These are phyloP conservation scores for Lathyrus tuberosus DNA, from an alignment of 306 rosid genomes.

Conservation along the genomic window DNA sequence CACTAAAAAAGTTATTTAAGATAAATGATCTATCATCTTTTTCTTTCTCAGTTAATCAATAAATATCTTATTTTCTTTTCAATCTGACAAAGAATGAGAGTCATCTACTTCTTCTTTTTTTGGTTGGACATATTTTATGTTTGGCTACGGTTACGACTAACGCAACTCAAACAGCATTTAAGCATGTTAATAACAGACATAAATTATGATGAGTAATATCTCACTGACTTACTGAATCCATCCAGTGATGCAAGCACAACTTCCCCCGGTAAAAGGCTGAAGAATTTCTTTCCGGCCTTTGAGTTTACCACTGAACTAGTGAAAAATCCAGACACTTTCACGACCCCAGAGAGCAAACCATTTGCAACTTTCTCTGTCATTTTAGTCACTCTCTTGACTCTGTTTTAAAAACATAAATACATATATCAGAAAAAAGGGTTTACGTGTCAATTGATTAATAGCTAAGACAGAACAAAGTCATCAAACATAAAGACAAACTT, in stretches of 20 bases:
- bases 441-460: constrained; percentile 6
- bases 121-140: constrained; percentile 22
- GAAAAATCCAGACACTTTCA: constrained; percentile 78
- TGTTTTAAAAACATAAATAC: constrained; percentile 37
- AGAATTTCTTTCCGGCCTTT: constrained; percentile 73
- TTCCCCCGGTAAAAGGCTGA: constrained; percentile 84
- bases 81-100: constrained; percentile 2
- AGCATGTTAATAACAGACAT: constrained; percentile 11
- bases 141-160: constrained; percentile 13
- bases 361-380: constrained; percentile 89
- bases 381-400: constrained; percentile 90
- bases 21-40: neutral
- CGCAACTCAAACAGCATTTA: constrained; percentile 30
- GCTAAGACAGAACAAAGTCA: constrained; percentile 18
- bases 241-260: constrained; percentile 92
- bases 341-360: constrained; percentile 88
- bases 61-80: constrained; percentile 20
- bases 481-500: constrained; percentile 17
- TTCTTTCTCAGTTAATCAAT: neutral
- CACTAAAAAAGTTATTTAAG: constrained; percentile 12
- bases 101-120: constrained; percentile 31
- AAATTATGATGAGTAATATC: constrained; percentile 30
- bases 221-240: constrained; percentile 76
- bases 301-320: constrained; percentile 79
- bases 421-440: constrained; percentile 32